A percentile compares a stretch with the other conserved stretches of the same genome.
Conservation (phyloP, 768 basidiomycete species). For the Goffeauzyma gilvescens region DNA sequence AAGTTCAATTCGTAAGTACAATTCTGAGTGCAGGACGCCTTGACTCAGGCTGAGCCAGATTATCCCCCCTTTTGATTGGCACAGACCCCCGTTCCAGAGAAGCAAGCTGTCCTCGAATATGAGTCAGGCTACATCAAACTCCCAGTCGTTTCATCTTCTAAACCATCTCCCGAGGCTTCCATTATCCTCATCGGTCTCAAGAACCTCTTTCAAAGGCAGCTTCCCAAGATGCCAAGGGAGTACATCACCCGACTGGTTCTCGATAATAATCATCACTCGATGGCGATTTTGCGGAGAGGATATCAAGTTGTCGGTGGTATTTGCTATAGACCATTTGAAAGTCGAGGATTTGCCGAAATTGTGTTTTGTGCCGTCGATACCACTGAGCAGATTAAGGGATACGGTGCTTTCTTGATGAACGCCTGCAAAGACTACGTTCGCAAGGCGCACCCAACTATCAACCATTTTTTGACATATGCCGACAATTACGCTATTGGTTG, state of each 20-base stretch:
- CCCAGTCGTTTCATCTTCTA: constrained; percentile 65
- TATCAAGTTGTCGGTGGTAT: constrained; percentile 95
- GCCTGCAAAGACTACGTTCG: constrained; percentile 88
- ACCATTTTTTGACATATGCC: constrained; percentile 92
- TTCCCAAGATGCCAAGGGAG: constrained; percentile 97
- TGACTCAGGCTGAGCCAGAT: constrained; percentile 30
- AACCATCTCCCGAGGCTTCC: constrained; percentile 46
- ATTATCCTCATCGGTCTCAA: constrained; percentile 87
- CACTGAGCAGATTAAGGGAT: constrained; percentile 96
- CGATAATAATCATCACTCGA: constrained; percentile 72
- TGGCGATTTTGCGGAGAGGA: constrained; percentile 88
- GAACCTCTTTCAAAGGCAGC: constrained; percentile 86
- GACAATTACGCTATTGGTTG: constrained; percentile 99
- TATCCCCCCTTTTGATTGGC: constrained; percentile 13
- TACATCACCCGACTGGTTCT: constrained; percentile 92
- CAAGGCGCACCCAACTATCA: constrained; percentile 61
- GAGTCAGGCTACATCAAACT: constrained; percentile 66
- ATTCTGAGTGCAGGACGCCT: background rate
- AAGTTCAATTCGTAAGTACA: constrained; percentile 26
- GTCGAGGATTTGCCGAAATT: constrained; percentile 88
- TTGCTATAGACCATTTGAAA: constrained; percentile 87
- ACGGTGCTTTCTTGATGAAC: constrained; percentile 96
- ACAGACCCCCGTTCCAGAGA: constrained; percentile 39
- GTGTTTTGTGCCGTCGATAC: constrained; percentile 96
- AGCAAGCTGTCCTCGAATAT: constrained; percentile 61